Evolutionary conservation across 2,329 filamentous ascomycete genomes (phyloP).

Genomic region (Peltaster fructicola): DNA sequence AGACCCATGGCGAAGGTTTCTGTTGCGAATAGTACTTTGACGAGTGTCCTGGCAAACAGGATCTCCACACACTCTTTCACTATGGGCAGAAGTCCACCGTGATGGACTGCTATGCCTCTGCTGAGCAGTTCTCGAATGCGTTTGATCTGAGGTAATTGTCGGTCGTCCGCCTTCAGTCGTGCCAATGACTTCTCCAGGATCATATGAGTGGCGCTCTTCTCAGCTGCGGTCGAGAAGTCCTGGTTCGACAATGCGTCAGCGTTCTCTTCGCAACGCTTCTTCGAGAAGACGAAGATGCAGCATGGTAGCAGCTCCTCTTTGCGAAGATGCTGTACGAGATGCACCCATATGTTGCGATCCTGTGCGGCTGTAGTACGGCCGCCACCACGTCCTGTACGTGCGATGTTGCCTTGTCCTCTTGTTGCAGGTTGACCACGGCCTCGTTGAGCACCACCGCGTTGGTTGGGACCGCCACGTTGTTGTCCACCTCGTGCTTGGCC

Average conservation of each 20-base stretch:
- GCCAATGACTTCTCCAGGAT: slow-evolving; percentile 90
- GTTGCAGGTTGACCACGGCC: slow-evolving; percentile 37
- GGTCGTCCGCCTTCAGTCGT: slow-evolving; percentile 75
- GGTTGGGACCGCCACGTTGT: slow-evolving; percentile 26
- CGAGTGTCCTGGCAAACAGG: slow-evolving; percentile 80
- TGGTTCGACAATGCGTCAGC: slow-evolving; percentile 88
- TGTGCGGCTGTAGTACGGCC: slow-evolving; percentile 80
- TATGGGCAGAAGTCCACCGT: slow-evolving; percentile 84
- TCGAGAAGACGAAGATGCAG: slow-evolving; percentile 97
- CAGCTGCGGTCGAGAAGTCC: slow-evolving; percentile 79
- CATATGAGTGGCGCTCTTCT: slow-evolving; percentile 97
- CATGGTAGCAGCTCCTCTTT: slow-evolving; percentile 77
- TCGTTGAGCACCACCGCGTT: slow-evolving; percentile 34
- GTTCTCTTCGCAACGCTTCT: slow-evolving; percentile 93
- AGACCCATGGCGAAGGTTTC: slow-evolving; percentile 98
- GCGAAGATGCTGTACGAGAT: slow-evolving; percentile 77
- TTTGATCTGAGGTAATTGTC: slow-evolving; percentile 78
- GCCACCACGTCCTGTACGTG: slow-evolving; percentile 66
- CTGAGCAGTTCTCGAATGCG: slow-evolving; percentile 69
- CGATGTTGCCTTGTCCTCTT: slow-evolving; percentile 66
- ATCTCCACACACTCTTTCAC: slow-evolving; percentile 98
- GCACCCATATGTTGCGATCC: slow-evolving; percentile 92
- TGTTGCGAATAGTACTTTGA: slow-evolving; percentile 93
- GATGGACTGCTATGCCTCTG: slow-evolving; percentile 86
- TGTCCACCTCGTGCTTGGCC: slow-evolving; percentile 36